Evolutionary conservation across 139 green algal genomes (phyloP), one percentile per base, ranked within the genome.

Genomic region (Picochlorum sp.): DNA sequence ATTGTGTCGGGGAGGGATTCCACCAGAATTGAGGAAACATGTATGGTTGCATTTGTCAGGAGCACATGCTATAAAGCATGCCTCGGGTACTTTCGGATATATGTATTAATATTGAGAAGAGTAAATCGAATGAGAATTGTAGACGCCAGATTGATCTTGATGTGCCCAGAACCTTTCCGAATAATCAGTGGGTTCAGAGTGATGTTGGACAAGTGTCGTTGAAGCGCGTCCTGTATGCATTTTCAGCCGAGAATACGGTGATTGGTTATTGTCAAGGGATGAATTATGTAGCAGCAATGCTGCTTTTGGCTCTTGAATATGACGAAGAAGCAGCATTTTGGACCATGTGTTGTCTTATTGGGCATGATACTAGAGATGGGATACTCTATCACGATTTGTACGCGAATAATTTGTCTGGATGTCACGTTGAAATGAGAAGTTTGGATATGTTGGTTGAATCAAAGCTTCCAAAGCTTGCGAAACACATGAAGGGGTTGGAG

Each of bases 401-500:
- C 55, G 67, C 74, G 3, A 38, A 58, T 21, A 79, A 87, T 58
- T 79, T 95, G 32, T 69, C 64, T 16, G 87, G 87, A 14, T 86
- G 79, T 26, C 86, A 92, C 67, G 81, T 91, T 4, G 86, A 93
- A 78, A 89, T 93, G 85, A 67, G 82, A 3, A 75, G 62, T 9
- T 50, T 81, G 56, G 57, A 70, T 54, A 73, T 78, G 68, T 67
- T 87, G 32, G 72, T 83, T 26, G 37, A 50, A 3, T 50, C 51
- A 44, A 89, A 91, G 79, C 69, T 86, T 66, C 87, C 87, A 6
- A 71, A 65, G 26, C 70, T 93, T 59, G 70, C 76, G 3, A 60
- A 51, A 14, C 81, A 81, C 61, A 55, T 95, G 15, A 49, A 57
- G 3, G 32, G 45, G 5, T 50, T 89, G 4, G 57, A 73, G 34